Evolutionary conservation across 2,329 filamentous ascomycete genomes (phyloP).

Genomic region (Monosporascus sp.): DNA sequence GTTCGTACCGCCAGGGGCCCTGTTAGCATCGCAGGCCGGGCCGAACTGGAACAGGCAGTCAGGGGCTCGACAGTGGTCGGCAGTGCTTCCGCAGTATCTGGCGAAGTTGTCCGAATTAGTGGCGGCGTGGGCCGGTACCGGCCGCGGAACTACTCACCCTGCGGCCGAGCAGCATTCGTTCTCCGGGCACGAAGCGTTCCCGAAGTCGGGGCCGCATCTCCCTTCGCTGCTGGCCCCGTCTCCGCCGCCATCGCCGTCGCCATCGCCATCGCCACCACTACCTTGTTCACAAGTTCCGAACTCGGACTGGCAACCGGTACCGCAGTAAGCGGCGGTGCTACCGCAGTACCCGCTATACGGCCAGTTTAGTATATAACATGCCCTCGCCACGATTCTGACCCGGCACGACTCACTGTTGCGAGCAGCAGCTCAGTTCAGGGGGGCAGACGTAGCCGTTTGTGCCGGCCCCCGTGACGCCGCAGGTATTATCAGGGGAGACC

Average conservation of each 20-base stretch:
- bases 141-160: slow-evolving; percentile 24
- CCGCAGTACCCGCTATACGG: slow-evolving; percentile 18
- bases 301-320: slow-evolving; percentile 16
- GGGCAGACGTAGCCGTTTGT: slow-evolving; percentile 19
- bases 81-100: slow-evolving; percentile 50
- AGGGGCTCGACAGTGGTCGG: slow-evolving; percentile 54
- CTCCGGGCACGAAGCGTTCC: slow-evolving; percentile 24
- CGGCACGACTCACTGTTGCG: slow-evolving; percentile 12
- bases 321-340: slow-evolving; percentile 18
- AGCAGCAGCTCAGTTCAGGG: slow-evolving; percentile 14
- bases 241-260: slow-evolving; percentile 1
- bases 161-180: slow-evolving; percentile 37
- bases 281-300: slow-evolving; percentile 12
- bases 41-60: slow-evolving; percentile 57
- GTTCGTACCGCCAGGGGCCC: slow-evolving; percentile 46
- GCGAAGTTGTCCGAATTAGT: too few species aligned
- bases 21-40: slow-evolving; percentile 56
- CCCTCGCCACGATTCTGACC: background rate
- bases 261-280: background rate
- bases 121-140: too few species aligned
- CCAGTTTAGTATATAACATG: background rate
- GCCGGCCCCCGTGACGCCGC: slow-evolving; percentile 17
- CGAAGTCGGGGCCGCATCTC: slow-evolving; percentile 37
- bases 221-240: slow-evolving; percentile 35
- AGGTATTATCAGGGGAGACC: slow-evolving; percentile 16